Conservation (phyloP, 2,329 filamentous ascomycete species). For the Neobulgaria alba region DNA sequence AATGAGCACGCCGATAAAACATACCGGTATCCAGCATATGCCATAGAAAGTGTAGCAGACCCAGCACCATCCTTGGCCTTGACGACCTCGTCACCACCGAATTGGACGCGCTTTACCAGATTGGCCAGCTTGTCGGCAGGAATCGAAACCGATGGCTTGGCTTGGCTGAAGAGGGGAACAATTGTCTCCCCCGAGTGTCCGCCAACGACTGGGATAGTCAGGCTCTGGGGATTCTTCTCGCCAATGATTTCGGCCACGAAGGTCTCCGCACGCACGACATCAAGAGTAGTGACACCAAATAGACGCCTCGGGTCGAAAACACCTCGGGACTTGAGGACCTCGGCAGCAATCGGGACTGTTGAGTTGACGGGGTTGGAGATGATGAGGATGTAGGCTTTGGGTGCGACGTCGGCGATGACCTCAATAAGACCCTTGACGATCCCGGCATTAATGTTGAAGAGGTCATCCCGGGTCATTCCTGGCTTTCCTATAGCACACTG, state of each 20-base stretch:
- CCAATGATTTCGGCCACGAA: conserved; percentile 84
- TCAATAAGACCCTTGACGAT: conserved; percentile 94
- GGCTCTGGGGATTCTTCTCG: conserved; percentile 71
- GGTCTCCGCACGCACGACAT: conserved; percentile 95
- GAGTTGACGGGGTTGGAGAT: conserved; percentile 99
- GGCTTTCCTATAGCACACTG: conserved; percentile 65
- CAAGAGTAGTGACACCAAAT: conserved; percentile 97
- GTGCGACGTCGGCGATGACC: conserved; percentile 76
- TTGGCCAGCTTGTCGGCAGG: conserved; percentile 84
- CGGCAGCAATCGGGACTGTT: conserved; percentile 92
- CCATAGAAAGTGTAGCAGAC: conserved; percentile 89
- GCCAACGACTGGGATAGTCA: conserved; percentile 85
- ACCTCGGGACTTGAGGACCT: conserved; percentile 87
- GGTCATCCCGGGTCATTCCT: conserved; percentile 97
- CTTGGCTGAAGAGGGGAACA: conserved; percentile 92
- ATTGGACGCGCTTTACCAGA: conserved; percentile 91
- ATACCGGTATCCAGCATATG: conserved; percentile 87
- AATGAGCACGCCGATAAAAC: conserved; percentile 18
- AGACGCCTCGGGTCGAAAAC: conserved; percentile 94
- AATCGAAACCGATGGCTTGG: conserved; percentile 69
- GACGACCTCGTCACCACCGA: conserved; percentile 95
- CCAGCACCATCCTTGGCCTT: conserved; percentile 89
- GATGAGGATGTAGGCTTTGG: conserved; percentile 90
- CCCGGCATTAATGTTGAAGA: conserved; percentile 99
- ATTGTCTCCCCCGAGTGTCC: conserved; percentile 98